These are phyloP conservation scores for Dactylellina leptospora DNA, from an alignment of 2,329 filamentous ascomycete genomes.

Conservation along the genomic window DNA sequence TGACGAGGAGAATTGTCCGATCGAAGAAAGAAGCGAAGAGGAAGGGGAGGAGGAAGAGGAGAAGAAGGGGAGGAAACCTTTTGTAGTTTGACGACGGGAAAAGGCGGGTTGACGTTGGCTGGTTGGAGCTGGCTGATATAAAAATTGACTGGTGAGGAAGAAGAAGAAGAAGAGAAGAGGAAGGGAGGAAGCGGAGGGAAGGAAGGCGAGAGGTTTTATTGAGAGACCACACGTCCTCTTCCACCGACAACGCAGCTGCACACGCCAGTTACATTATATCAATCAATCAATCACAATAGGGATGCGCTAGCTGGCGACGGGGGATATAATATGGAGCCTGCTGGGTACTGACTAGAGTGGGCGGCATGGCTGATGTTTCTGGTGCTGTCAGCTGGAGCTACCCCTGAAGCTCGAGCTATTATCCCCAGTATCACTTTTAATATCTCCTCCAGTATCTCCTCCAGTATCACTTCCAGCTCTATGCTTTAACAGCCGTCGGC, in stretches of 20 bases:
- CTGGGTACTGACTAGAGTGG: too few relatives aligned
- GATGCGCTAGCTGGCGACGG: not conserved
- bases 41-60: slow-evolving; percentile 6
- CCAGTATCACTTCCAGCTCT: too few relatives aligned
- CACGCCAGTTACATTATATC: not conserved
- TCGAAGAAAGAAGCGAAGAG: slow-evolving; percentile 11
- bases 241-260: not conserved
- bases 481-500: too few relatives aligned
- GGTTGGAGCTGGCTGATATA: slow-evolving; percentile 40
- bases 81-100: slow-evolving; percentile 33
- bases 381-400: slow-evolving; percentile 1
- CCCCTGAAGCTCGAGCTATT: slow-evolving; percentile 24
- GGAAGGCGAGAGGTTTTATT: slow-evolving; percentile 5
- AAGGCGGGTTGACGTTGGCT: slow-evolving; percentile 28
- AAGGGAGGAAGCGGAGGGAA: slow-evolving; percentile 6
- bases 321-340: too few relatives aligned
- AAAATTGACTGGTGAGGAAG: slow-evolving; percentile 25
- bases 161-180: slow-evolving; percentile 3
- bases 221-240: slow-evolving; percentile 4
- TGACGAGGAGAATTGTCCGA: slow-evolving; percentile 10
- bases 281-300: not conserved
- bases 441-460: not conserved
- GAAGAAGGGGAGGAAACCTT: slow-evolving; percentile 17
- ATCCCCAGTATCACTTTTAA: too few relatives aligned
- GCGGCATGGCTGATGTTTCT: not conserved